Conservation (phyloP, 352 stramenopile genomes). For the Phytophthora litchii region DNA sequence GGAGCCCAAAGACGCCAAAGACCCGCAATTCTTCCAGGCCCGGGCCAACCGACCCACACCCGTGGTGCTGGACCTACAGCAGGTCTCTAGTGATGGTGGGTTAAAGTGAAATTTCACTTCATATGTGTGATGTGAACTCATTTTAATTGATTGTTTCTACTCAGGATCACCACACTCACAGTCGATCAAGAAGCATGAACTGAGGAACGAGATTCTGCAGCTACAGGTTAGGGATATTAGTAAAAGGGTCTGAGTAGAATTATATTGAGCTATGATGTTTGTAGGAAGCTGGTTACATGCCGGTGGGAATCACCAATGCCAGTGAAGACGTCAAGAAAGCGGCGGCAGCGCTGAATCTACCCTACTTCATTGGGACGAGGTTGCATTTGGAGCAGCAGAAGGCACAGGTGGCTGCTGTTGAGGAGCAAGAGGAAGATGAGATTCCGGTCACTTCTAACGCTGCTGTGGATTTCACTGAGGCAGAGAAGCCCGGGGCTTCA, state of each 20-base stretch:
- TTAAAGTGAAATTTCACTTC: conserved; percentile 1
- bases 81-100: conserved; percentile 75
- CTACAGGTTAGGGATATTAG: conserved; percentile 47
- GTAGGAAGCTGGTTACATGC: conserved; percentile 62
- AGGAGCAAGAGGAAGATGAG: conserved; percentile 7
- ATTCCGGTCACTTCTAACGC: conserved; percentile 4
- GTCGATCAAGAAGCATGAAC: conserved; percentile 79
- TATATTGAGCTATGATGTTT: background rate
- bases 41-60: conserved; percentile 48
- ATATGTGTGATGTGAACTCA: background rate
- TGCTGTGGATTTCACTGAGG: conserved; percentile 4
- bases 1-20: conserved; percentile 27
- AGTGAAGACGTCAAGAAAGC: conserved; percentile 85
- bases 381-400: conserved; percentile 37
- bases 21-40: conserved; percentile 49
- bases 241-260: too few species aligned
- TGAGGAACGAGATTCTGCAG: conserved; percentile 67
- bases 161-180: conserved; percentile 74
- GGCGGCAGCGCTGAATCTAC: conserved; percentile 62
- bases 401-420: conserved; percentile 1
- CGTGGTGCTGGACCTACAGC: conserved; percentile 75
- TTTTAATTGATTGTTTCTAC: background rate
- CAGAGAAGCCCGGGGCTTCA: conserved; percentile 12
- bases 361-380: conserved; percentile 81
- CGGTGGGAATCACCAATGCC: conserved; percentile 83